These are phyloP conservation scores for Ceratonia siliqua DNA, from an alignment of 306 rosid genomes.

Conservation along the genomic window DNA sequence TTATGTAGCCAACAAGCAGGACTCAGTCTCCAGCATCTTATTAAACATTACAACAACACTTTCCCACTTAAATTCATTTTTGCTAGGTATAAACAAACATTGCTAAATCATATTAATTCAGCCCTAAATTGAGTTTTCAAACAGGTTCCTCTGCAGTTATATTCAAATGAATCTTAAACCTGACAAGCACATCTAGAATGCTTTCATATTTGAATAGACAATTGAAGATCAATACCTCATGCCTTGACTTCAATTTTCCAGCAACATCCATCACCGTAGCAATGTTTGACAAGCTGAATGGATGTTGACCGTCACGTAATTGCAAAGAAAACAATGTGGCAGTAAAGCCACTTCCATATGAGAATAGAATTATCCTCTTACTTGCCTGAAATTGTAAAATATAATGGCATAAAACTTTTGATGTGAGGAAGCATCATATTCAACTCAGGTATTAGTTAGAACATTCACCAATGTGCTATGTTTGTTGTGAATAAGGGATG, in stretches of 20 bases:
- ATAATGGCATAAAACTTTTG: constrained; percentile 19
- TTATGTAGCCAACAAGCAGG: constrained; percentile 2
- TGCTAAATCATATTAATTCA: no score
- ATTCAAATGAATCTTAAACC: background rate
- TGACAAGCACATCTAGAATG: background rate
- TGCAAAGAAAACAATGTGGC: constrained; percentile 86
- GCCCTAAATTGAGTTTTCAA: no score
- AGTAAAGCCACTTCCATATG: constrained; percentile 85
- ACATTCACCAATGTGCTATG: constrained; percentile 58
- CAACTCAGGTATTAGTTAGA: background rate
- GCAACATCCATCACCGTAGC: constrained; percentile 60
- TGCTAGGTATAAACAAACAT: no score
- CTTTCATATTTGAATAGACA: background rate
- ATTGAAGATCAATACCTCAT: constrained; percentile 55
- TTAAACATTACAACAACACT: background rate
- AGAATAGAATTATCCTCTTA: constrained; percentile 68
- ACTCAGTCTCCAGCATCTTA: constrained; percentile 12
- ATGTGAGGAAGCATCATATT: constrained; percentile 9
- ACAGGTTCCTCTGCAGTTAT: background rate
- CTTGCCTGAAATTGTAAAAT: constrained; percentile 55
- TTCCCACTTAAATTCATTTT: no score
- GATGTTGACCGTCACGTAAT: constrained; percentile 56
- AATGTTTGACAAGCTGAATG: constrained; percentile 82
- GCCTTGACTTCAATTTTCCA: constrained; percentile 76
- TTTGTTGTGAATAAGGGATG: constrained; percentile 75